These are phyloP conservation scores for Thalassiosira exigua DNA, from an alignment of 352 stramenopile species.

Conservation along the genomic window DNA sequence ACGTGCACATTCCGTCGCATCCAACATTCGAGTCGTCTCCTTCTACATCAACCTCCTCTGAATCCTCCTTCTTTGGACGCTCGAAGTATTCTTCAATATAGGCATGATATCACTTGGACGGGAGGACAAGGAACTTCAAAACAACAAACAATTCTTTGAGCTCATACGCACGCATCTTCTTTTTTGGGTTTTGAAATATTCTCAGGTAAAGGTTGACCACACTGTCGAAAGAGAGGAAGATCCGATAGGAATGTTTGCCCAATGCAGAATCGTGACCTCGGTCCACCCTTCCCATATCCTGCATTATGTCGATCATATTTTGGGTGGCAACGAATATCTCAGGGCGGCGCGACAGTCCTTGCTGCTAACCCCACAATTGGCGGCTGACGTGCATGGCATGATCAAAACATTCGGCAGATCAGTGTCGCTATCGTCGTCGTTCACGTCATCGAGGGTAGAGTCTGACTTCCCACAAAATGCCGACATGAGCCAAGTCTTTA, in stretches of 20 bases:
- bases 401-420: neutral
- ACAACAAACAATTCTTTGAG: neutral
- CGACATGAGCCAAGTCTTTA: slow-evolving; percentile 20
- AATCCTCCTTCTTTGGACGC: too few species aligned
- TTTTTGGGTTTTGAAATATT: neutral
- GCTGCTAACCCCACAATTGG: slow-evolving; percentile 28
- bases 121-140: neutral
- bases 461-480: slow-evolving; percentile 15
- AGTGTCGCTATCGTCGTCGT: neutral
- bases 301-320: slow-evolving; percentile 7
- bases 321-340: neutral
- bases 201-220: neutral
- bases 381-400: slow-evolving; percentile 14
- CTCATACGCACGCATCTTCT: neutral
- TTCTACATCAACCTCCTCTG: too few species aligned
- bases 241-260: neutral
- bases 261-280: neutral
- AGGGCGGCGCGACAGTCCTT: neutral
- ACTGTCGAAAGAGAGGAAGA: slow-evolving; percentile 4
- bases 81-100: neutral
- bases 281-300: slow-evolving; percentile 27
- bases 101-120: neutral
- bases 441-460: neutral
- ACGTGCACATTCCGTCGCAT: too few species aligned
- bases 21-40: neutral